Evolutionary conservation across 345 rosid genomes (phyloP).

Genomic region (Corchorus olitorius): DNA sequence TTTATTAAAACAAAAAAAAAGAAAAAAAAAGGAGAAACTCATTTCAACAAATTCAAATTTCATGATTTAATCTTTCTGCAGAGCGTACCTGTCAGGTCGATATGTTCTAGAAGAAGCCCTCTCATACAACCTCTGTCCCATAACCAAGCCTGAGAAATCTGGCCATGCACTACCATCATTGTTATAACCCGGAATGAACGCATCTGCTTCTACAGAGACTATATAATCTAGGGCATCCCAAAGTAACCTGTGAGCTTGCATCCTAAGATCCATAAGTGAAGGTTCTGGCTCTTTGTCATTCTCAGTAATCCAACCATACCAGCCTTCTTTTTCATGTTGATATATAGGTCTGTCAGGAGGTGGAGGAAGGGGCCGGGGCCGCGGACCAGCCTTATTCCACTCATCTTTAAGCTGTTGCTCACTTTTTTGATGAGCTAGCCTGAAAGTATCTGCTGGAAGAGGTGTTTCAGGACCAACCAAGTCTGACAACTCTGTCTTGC

Average conservation of each 20-base stretch:
- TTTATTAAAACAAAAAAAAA: too few species aligned
- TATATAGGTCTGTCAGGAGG: conserved; percentile 95
- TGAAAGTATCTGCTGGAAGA: conserved; percentile 50
- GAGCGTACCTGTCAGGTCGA: conserved; percentile 81
- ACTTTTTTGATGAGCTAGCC: conserved; percentile 56
- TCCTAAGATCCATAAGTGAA: conserved; percentile 74
- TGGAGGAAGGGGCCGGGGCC: conserved; percentile 99
- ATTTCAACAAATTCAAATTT: background rate
- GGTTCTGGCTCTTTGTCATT: conserved; percentile 80
- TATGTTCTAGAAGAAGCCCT: conserved; percentile 82
- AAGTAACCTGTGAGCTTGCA: conserved; percentile 84
- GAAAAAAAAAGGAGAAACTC: background rate
- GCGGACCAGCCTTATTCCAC: conserved; percentile 94
- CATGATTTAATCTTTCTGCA: conserved; percentile 8
- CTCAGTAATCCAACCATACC: conserved; percentile 97
- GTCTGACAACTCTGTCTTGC: conserved; percentile 67
- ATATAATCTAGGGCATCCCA: conserved; percentile 98
- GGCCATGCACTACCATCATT: conserved; percentile 88
- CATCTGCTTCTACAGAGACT: conserved; percentile 90
- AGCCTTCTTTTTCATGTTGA: conserved; percentile 96
- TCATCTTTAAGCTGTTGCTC: conserved; percentile 72
- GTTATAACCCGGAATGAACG: conserved; percentile 85
- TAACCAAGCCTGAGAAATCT: conserved; percentile 93
- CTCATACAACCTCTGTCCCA: conserved; percentile 96
- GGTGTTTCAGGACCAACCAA: conserved; percentile 83